Evolutionary conservation across 164 flowering plant species (phyloP), one percentile per base, ranked within the genome.

Genomic region (Litsea cubeba): DNA sequence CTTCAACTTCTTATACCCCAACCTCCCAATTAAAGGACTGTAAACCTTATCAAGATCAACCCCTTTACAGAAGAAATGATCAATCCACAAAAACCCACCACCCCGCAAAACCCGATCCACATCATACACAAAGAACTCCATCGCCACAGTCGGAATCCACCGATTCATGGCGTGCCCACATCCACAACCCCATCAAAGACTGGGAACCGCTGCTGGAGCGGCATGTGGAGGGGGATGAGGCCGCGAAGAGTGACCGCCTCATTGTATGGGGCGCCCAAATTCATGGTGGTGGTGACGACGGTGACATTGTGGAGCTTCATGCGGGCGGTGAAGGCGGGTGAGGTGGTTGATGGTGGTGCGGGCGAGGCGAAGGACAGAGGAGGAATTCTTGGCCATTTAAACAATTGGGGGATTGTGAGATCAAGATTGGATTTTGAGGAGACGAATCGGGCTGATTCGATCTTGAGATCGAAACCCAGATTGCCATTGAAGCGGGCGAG

Each of bases 1-100:
- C 76, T 90, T 95, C 79, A 95, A 90, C 74, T 74, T 91, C 92
- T 87, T 87, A 77, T 95, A 95, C 66, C 98, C 98, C 82, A 95
- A 76, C 64, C 83, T 90, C 82, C 84, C 81, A 46, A 95, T 88
- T 89, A 91, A 74, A 0, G 99, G 98, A 26, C 75, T 24, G 1
- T 24, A 24, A 24, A 24, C 89, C 82, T 95, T n/a, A n/a, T n/a
- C n/a, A n/a, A n/a, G n/a, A n/a, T n/a, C n/a, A n/a, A n/a, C n/a
- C n/a, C n/a, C n/a, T n/a, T n/a, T n/a, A n/a, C n/a, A n/a, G n/a
- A n/a, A n/a, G n/a, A n/a, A n/a, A n/a, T n/a, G n/a, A n/a, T n/a
- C n/a, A n/a, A n/a, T n/a, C n/a, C n/a, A n/a, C n/a, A n/a, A n/a
- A n/a, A n/a, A n/a, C n/a, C n/a, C n/a, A n/a, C n/a, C n/a, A n/a